Evolutionary conservation across 2,329 filamentous ascomycete genomes (phyloP), one percentile per base, ranked within the genome.

Genomic region (Pseudogymnoascus sp.): DNA sequence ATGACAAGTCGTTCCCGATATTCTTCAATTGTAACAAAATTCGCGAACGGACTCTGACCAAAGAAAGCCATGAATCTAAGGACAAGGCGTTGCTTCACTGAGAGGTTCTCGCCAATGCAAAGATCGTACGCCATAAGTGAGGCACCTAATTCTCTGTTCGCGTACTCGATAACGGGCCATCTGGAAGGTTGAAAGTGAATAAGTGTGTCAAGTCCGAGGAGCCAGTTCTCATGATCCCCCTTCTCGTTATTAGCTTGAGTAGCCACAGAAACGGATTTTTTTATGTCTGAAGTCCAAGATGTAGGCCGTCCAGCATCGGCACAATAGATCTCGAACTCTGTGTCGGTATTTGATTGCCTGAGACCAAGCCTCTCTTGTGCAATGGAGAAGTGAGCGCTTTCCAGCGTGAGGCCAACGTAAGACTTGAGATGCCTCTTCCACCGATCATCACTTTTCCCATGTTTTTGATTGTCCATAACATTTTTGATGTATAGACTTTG

Each of bases 1-100:
- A 74, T 71, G 0, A 76, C 70, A 5, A 86, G 71, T 60, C 80
- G 76, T 1, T 68, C 67, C 29, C 73, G 70, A 68, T 86, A 86
- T 59, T 78, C 71, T 0, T 69, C 2, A 36, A 66, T 60, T 29
- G 64, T 66, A 57, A 64, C 11, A 39, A 45, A 66, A 66, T 66
- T 66, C 5, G 59, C 42, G 18, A 62, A 62, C 23, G 64, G 64
- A 47, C 61, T 62, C 42, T 62, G 42, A 5, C 61, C 61, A 16
- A 62, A 62, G 29, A 37, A 37, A 16, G 61, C 21, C 61, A 62
- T 62, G 1, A 59, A 57, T 36, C 61, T 57, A 4, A 65, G 21
- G 18, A 42, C 14, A 26, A 65, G 31, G 29, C 47, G 54, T 36
- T 64, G 29, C 26, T 11, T 40, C 18, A 62, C 11, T 3, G 64